Conservation (phyloP, 352 stramenopile genomes). For the Phytophthora citricola region DNA sequence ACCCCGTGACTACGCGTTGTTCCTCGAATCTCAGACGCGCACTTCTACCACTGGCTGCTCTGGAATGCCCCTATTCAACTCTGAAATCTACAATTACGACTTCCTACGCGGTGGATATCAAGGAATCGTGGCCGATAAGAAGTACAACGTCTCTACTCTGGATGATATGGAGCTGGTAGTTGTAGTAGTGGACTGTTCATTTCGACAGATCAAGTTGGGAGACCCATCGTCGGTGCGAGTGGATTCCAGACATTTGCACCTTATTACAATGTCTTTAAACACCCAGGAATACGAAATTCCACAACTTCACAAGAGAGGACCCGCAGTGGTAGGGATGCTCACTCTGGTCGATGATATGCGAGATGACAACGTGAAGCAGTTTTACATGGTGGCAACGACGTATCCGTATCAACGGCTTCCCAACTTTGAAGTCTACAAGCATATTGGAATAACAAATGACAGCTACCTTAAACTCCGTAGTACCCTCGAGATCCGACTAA, state of each 20-base stretch:
- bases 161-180: slow-evolving; percentile 39
- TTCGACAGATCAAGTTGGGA: background rate
- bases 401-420: slow-evolving; percentile 38
- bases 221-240: background rate
- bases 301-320: slow-evolving; percentile 14
- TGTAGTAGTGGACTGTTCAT: slow-evolving; percentile 48
- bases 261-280: slow-evolving; percentile 25
- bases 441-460: slow-evolving; percentile 9
- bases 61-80: slow-evolving; percentile 1
- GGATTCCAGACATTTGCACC: slow-evolving; percentile 10
- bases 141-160: slow-evolving; percentile 43
- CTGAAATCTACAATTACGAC: slow-evolving; percentile 34
- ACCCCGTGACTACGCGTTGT: slow-evolving; percentile 23
- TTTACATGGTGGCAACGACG: slow-evolving; percentile 27
- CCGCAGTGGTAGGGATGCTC: slow-evolving; percentile 30
- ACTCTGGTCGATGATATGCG: slow-evolving; percentile 27
- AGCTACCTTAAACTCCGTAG: slow-evolving; percentile 19
- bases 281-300: slow-evolving; percentile 38
- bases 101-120: slow-evolving; percentile 36
- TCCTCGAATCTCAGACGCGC: slow-evolving; percentile 9
- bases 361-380: slow-evolving; percentile 12
- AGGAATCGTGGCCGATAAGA: slow-evolving; percentile 27
- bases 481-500: background rate
- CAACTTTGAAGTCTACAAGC: slow-evolving; percentile 33
- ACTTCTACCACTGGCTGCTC: slow-evolving; percentile 13